Conservation (phyloP, 768 basidiomycete genomes). For the Pulveroboletus ravenelii region DNA sequence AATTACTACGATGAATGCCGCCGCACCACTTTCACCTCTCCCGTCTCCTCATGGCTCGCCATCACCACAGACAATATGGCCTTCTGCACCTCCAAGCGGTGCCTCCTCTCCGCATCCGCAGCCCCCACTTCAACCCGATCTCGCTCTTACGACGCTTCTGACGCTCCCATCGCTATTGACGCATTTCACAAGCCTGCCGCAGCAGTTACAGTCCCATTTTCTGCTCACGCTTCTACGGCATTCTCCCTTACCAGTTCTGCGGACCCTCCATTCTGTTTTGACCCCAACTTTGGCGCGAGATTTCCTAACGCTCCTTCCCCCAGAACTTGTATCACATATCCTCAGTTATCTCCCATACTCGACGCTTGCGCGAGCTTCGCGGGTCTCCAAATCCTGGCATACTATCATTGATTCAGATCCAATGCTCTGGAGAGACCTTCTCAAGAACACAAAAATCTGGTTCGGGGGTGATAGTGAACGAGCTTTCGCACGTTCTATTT, state of each 20-base stretch:
- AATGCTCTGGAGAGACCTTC: constrained; percentile 82
- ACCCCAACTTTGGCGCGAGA: constrained; percentile 90
- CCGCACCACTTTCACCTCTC: constrained; percentile 78
- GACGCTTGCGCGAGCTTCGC: constrained; percentile 78
- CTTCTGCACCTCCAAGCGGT: constrained; percentile 76
- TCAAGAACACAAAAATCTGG: constrained; percentile 84
- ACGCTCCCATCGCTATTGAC: constrained; percentile 79
- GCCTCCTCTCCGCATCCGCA: constrained; percentile 65
- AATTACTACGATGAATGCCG: constrained; percentile 62
- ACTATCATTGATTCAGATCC: constrained; percentile 87
- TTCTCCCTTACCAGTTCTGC: constrained; percentile 85
- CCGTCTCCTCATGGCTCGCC: constrained; percentile 86
- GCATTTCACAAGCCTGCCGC: constrained; percentile 77
- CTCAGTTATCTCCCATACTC: constrained; percentile 80
- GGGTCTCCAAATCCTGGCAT: constrained; percentile 90
- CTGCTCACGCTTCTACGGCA: constrained; percentile 89
- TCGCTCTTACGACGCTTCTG: constrained; percentile 77
- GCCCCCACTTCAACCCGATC: constrained; percentile 75
- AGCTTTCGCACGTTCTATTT: constrained; percentile 70
- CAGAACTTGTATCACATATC: constrained; percentile 87
- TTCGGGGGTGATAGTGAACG: constrained; percentile 82
- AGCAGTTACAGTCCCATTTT: constrained; percentile 86
- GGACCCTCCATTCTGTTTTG: constrained; percentile 83
- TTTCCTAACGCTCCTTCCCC: constrained; percentile 87
- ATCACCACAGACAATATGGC: constrained; percentile 70